These are phyloP conservation scores for Annona squamosa DNA, from an alignment of 164 flowering plant species.

Conservation along the genomic window DNA sequence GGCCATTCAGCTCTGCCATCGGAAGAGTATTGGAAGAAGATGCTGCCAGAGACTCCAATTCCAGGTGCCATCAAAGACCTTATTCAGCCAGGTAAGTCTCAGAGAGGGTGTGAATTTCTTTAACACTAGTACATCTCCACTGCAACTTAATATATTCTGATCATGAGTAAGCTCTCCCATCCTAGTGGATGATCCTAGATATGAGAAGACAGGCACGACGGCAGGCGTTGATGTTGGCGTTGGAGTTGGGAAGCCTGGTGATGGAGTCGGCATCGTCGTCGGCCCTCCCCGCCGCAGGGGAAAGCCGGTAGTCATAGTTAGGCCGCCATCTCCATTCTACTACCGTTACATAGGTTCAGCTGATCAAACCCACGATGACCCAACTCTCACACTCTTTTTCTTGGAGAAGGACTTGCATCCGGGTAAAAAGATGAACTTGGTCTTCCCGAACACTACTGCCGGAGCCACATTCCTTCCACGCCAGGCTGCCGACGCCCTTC, in stretches of 20 bases:
- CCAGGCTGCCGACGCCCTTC: constrained; percentile 28
- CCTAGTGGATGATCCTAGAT: not conserved
- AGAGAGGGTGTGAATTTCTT: too few species aligned
- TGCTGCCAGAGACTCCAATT: constrained; percentile 31
- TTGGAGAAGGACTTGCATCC: constrained; percentile 23
- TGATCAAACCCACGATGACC: constrained; percentile 19
- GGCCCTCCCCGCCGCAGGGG: constrained; percentile 9
- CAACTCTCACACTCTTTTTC: constrained; percentile 22
- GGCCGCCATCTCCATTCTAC: constrained; percentile 1
- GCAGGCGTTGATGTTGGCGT: constrained; percentile 19
- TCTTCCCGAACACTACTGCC: constrained; percentile 17
- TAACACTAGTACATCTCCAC: too few species aligned
- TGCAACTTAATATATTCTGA: too few species aligned
- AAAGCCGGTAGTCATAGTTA: constrained; percentile 16
- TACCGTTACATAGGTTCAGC: constrained; percentile 17
- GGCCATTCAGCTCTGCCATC: constrained; percentile 26
- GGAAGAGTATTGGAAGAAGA: constrained; percentile 28
- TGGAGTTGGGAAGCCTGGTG: constrained; percentile 9
- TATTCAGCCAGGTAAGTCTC: constrained; percentile 14
- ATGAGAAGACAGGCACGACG: constrained; percentile 5
- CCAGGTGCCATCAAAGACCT: constrained; percentile 24
- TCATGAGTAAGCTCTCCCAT: too few species aligned
- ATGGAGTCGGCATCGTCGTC: constrained; percentile 19
- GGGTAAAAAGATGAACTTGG: constrained; percentile 16
- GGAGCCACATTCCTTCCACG: constrained; percentile 32